A percentile compares a stretch with the other conserved stretches of the same genome.
Conservation (phyloP, 768 basidiomycete genomes). For the Xanthoconium stramineum region DNA sequence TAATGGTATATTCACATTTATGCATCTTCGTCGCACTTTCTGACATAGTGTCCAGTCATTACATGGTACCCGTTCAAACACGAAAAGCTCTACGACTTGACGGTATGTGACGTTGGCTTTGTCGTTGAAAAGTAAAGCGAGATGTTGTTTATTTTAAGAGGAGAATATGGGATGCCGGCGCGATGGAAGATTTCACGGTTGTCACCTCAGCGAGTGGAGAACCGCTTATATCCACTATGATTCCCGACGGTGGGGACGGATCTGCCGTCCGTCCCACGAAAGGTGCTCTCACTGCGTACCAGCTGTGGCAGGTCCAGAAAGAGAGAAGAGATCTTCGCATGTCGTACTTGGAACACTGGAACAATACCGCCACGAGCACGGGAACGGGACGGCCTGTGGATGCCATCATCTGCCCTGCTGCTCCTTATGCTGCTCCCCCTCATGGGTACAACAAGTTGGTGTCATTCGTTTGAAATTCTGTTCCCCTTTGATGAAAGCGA, state of each 20-base stretch:
- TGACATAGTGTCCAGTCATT: slow-evolving; percentile 45
- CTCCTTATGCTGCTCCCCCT: slow-evolving; percentile 58
- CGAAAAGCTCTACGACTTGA: slow-evolving; percentile 37
- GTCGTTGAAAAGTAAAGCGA: not conserved
- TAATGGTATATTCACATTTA: slow-evolving; percentile 41
- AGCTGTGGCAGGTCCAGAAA: slow-evolving; percentile 68
- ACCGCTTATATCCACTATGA: slow-evolving; percentile 52
- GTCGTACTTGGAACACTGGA: slow-evolving; percentile 63
- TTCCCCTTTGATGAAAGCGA: not conserved
- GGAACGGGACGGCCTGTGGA: slow-evolving; percentile 74
- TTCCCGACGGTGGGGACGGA: slow-evolving; percentile 24
- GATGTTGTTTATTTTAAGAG: slow-evolving; percentile 22
- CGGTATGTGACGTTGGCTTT: slow-evolving; percentile 35
- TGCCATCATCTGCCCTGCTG: slow-evolving; percentile 65
- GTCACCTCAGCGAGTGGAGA: slow-evolving; percentile 45
- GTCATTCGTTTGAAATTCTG: not conserved
- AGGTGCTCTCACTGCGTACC: slow-evolving; percentile 45
- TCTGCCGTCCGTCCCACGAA: slow-evolving; percentile 27
- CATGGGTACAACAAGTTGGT: slow-evolving; percentile 58
- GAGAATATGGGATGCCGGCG: slow-evolving; percentile 46
- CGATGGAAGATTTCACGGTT: slow-evolving; percentile 43
- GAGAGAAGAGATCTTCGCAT: slow-evolving; percentile 44
- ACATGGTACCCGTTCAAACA: slow-evolving; percentile 65
- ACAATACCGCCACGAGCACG: slow-evolving; percentile 46
- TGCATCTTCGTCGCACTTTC: not conserved